phyloP scores from a whole-genome alignment of 805 yeast genomes.

The Saccharomycopsis fodiens region DNA sequence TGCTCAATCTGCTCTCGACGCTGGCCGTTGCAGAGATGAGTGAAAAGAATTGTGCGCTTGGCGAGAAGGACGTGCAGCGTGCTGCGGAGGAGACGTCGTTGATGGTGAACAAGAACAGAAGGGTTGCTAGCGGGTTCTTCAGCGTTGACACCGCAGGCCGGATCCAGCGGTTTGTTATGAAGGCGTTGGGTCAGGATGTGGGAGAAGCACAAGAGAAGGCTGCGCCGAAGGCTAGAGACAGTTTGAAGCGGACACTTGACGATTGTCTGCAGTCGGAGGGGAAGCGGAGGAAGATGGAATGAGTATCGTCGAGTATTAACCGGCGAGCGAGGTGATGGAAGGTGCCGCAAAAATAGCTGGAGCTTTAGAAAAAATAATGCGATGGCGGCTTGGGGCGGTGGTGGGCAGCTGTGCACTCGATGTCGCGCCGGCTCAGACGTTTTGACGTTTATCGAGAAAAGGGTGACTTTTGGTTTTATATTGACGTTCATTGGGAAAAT shows the following conservation, averaged over 20 bases:
- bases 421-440: too few relatives aligned
- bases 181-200: not conserved
- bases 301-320: too few relatives aligned
- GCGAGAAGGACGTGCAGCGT: not conserved
- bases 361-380: too few relatives aligned
- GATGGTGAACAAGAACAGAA: not conserved
- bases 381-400: too few relatives aligned
- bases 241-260: not conserved
- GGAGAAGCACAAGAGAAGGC: not conserved
- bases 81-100: slow-evolving; percentile 4
- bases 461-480: too few relatives aligned
- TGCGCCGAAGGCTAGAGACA: not conserved
- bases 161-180: not conserved
- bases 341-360: too few relatives aligned
- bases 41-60: not conserved
- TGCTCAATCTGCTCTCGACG: not conserved
- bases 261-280: not conserved
- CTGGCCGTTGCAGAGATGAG: not conserved
- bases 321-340: too few relatives aligned
- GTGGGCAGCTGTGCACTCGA: too few relatives aligned
- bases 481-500: too few relatives aligned
- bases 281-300: not conserved
- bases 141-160: not conserved
- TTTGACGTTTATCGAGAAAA: too few relatives aligned
- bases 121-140: not conserved